Conservation (phyloP, 1,284 basidiomycete genomes). For the Ustilago bromivora region DNA sequence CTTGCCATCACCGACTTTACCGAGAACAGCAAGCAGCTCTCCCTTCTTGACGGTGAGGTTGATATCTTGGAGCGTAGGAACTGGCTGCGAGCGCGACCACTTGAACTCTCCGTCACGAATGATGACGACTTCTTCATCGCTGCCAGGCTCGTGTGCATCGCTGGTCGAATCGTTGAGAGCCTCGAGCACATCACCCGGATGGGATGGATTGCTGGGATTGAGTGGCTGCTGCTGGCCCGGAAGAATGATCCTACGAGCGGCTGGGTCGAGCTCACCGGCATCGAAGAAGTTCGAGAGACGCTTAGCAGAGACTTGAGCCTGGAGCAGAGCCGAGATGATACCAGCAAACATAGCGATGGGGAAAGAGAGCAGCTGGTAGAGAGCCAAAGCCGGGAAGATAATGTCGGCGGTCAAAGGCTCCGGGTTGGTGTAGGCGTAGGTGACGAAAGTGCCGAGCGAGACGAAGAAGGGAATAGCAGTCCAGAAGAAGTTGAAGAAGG, state of each 20-base stretch:
- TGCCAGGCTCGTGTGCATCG: slow-evolving; percentile 23
- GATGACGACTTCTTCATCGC: slow-evolving; percentile 38
- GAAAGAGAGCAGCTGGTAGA: slow-evolving; percentile 75
- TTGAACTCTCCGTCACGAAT: slow-evolving; percentile 70
- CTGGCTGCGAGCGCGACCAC: slow-evolving; percentile 75
- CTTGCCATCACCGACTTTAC: slow-evolving; percentile 68
- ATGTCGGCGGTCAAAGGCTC: slow-evolving; percentile 75
- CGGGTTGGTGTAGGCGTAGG: slow-evolving; percentile 81
- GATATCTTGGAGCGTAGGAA: slow-evolving; percentile 53
- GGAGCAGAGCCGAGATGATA: slow-evolving; percentile 62
- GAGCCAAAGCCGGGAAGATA: slow-evolving; percentile 66
- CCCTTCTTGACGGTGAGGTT: slow-evolving; percentile 56
- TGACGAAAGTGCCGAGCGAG: slow-evolving; percentile 85
- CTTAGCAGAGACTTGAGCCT: slow-evolving; percentile 63
- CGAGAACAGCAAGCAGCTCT: slow-evolving; percentile 64
- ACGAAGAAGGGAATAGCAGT: slow-evolving; percentile 83
- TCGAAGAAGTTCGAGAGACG: slow-evolving; percentile 73
- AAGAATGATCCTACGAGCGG: slow-evolving; percentile 39
- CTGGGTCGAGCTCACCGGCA: slow-evolving; percentile 76
- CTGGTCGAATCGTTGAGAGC: slow-evolving; percentile 24
- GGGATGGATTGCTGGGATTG: slow-evolving; percentile 30
- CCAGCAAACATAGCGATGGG: slow-evolving; percentile 77
- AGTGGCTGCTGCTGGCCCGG: slow-evolving; percentile 29
- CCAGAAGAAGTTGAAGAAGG: slow-evolving; percentile 78
- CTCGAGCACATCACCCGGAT: slow-evolving; percentile 34